Conservation (phyloP, 768 basidiomycete genomes). For the Rhizopogon sp. region DNA sequence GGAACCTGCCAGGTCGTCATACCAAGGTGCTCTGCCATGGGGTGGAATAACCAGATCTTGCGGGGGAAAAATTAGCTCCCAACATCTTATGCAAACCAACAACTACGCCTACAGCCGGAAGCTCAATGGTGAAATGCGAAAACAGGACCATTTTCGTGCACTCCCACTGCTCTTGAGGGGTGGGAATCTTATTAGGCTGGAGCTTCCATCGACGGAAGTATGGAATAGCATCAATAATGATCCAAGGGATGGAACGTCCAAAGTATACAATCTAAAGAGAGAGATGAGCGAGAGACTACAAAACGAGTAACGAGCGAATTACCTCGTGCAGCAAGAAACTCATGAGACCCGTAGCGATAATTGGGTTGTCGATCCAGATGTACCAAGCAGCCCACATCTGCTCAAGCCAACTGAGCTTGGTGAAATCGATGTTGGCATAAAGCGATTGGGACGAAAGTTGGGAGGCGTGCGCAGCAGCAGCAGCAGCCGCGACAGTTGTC, state of each 20-base stretch:
- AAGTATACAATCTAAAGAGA: slow-evolving; percentile 83
- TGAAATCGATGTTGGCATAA: slow-evolving; percentile 55
- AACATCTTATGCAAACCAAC: background rate
- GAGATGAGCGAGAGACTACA: background rate
- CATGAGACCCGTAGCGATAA: slow-evolving; percentile 90
- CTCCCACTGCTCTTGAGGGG: slow-evolving; percentile 83
- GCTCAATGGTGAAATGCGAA: slow-evolving; percentile 93
- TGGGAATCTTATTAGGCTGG: slow-evolving; percentile 81
- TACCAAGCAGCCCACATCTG: slow-evolving; percentile 86
- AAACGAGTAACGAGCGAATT: slow-evolving; percentile 20
- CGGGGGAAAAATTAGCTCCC: background rate
- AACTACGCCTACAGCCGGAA: slow-evolving; percentile 63
- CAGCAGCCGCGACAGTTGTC: slow-evolving; percentile 13
- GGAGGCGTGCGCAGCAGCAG: slow-evolving; percentile 24
- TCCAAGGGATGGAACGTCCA: slow-evolving; percentile 91
- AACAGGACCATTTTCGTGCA: slow-evolving; percentile 93
- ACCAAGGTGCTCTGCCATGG: slow-evolving; percentile 79
- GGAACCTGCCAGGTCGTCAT: slow-evolving; percentile 94
- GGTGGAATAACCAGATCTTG: slow-evolving; percentile 90
- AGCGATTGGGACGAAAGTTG: slow-evolving; percentile 34
- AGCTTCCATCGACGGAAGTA: slow-evolving; percentile 95
- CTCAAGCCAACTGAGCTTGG: slow-evolving; percentile 66
- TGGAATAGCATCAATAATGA: slow-evolving; percentile 90
- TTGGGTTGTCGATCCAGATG: slow-evolving; percentile 78
- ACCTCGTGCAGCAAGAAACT: slow-evolving; percentile 95